Evolutionary conservation across 495 filamentous ascomycete genomes (phyloP), one percentile per base, ranked within the genome.

Genomic region (Xylaria grammica): DNA sequence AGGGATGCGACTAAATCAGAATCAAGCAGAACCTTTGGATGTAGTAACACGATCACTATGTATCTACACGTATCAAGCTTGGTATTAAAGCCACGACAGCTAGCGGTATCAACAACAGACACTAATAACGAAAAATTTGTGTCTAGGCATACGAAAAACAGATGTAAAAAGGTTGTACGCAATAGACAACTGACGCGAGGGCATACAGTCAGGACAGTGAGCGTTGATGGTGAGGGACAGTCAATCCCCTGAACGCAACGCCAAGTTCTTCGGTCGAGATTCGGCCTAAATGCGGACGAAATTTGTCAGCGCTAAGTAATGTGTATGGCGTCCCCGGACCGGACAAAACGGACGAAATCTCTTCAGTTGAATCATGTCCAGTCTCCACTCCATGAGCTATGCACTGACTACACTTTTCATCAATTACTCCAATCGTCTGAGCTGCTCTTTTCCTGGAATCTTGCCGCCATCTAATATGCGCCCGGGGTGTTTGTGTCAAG

Each of bases 221-320:
- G n/a, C n/a, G 17, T 11, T 17, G 15, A 34, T 0, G 19, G 42
- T 3, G 19, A 44, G 40, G 6, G 13, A 54, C 34, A 36, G 38
- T 51, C 19, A 32, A 60, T 27, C 56, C 52, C 57, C 29, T 48
- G 32, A 59, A 38, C 11, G 48, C 38, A 42, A 64, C 60, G 69
- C 69, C 67, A 69, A 72, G 69, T 49, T 45, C 46, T 50, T 69
- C 71, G 67, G 60, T 65, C 69, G 69, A 68, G 66, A 22, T 54
- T 72, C 71, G 67, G 60, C 69, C 71, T 67, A 68, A 66, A 27
- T 32, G 2, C 66, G 65, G 69, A 65, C 67, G 54, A 65, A 72
- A 72, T 74, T 74, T 74, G 69, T 74, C 62, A 74, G 71, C 71
- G 40, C 30, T 24, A 10, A 42, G 40, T n/a, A n/a, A n/a, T n/a